phyloP scores from a whole-genome alignment of 78 protist species.

The Cavenderia fasciculata region DNA sequence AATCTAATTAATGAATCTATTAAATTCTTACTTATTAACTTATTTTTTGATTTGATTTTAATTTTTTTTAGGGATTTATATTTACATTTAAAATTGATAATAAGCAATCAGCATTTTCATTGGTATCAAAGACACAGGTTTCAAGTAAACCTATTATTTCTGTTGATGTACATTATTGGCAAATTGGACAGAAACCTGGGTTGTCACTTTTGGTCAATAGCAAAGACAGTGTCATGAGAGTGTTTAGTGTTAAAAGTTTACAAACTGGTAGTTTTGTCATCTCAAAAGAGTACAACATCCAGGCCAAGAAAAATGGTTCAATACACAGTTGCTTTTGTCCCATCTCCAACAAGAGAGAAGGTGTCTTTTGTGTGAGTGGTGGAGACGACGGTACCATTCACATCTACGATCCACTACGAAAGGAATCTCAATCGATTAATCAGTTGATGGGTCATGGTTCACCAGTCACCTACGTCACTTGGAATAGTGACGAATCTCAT shows the following conservation, averaged over 20 bases:
- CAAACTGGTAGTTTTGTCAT: slow-evolving; percentile 14
- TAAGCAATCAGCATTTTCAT: neutral
- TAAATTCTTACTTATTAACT: neutral
- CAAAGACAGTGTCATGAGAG: slow-evolving; percentile 38
- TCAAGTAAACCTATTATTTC: slow-evolving; percentile 2
- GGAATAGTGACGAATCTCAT: slow-evolving; percentile 57
- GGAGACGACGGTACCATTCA: slow-evolving; percentile 3
- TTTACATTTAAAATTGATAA: slow-evolving; percentile 8
- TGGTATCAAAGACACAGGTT: slow-evolving; percentile 15
- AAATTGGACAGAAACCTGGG: neutral
- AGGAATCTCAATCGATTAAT: slow-evolving; percentile 6
- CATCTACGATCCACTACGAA: slow-evolving; percentile 29
- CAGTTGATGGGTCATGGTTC: slow-evolving; percentile 59
- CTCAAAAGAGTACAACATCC: neutral
- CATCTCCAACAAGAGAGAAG: neutral
- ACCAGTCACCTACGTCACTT: neutral
- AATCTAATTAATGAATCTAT: neutral
- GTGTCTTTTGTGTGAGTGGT: slow-evolving; percentile 28
- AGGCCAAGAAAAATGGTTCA: neutral
- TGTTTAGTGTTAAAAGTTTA: slow-evolving; percentile 3
- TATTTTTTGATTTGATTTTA: too few species aligned
- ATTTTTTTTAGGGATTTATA: neutral
- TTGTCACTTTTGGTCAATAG: slow-evolving; percentile 22
- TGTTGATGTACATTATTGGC: slow-evolving; percentile 21
- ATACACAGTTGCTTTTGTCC: slow-evolving; percentile 31